These are phyloP conservation scores for Wickerhamiella occidentalis DNA, from an alignment of 805 yeast species.

Conservation along the genomic window DNA sequence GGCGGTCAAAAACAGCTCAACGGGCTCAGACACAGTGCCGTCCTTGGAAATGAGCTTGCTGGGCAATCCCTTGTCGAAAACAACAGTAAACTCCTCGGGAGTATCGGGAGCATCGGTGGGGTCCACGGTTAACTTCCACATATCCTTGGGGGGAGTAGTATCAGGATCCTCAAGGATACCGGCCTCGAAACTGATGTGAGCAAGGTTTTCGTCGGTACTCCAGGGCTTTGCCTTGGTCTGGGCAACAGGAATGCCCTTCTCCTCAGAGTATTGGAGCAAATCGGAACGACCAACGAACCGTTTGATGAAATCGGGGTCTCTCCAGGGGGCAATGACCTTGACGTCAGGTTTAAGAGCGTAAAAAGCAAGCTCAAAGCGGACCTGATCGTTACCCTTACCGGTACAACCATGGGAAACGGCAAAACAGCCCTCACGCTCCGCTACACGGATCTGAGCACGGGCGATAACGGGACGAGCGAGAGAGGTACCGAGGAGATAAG, in stretches of 20 bases:
- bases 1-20: conserved; percentile 83
- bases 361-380: conserved; percentile 92
- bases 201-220: conserved; percentile 99
- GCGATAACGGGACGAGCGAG: conserved; percentile 98
- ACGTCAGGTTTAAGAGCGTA: conserved; percentile 98
- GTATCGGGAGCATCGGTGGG: conserved; percentile 88
- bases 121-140: conserved; percentile 98
- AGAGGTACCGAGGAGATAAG: conserved; percentile 91
- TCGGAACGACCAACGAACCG: conserved; percentile 98
- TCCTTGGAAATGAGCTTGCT: conserved; percentile 56
- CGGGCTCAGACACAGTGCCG: conserved; percentile 67
- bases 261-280: conserved; percentile 83
- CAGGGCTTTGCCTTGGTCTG: conserved; percentile 99
- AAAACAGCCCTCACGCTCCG: conserved; percentile 94
- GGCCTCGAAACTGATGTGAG: conserved; percentile 98
- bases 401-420: conserved; percentile 99
- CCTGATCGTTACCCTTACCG: conserved; percentile 99
- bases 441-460: conserved; percentile 93
- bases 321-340: conserved; percentile 97
- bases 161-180: conserved; percentile 98
- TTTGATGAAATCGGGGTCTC: conserved; percentile 88
- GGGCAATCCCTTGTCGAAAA: conserved; percentile 80
- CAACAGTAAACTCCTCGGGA: conserved; percentile 81
- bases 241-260: conserved; percentile 83
- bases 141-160: conserved; percentile 97